Base-by-base conservation (phyloP, 2,329 filamentous ascomycete species). In the Blastomyces percursus region DNA sequence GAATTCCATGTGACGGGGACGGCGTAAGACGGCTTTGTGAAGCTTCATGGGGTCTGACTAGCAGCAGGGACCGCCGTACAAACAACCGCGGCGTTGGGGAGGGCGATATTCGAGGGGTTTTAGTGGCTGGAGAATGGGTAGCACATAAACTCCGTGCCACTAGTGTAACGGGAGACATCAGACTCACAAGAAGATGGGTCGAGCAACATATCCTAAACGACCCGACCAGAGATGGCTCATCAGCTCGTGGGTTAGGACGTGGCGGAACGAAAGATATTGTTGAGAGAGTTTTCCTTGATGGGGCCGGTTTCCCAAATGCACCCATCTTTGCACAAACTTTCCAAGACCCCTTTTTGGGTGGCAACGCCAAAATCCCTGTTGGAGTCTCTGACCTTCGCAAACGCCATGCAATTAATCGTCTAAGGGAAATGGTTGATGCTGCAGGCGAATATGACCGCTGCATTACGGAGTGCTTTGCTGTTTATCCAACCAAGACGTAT, bases 401-500 rank as follows among this genome's bases (percentile, higher is more conserved):
- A 71, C 79, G 80, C n/a, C 78, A 79, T 65, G 82, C 82, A n/a
- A 83, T 84, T 70, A 77, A 79, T 30, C 77, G 81, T 54, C 72
- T 87, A 12, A 77, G 83, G 56, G 82, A 87, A 68, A 84, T 87
- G 77, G 76, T 86, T 21, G 82, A 86, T 68, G 83, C 82, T 9
- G 82, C 80, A 67, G 85, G 84, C 21, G 85, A 87, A 42, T 80
- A 81, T 52, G 85, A 87, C 70, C 80, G 83, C 50, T 83, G 86
- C 67, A 75, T 85, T 57, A 80, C 80, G 14, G 82, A 97, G 65
- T 87, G 95, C 69, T 96, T 96, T 71, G 81, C 88, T 27, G 84
- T 89, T 67, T 99, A 96, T 73, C 91, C 93, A 0, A 86, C 85
- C 51, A 89, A 91, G 68, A 86, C 91, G 24, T 99, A 89, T 75